Conservation (phyloP, 2,329 filamentous ascomycete genomes). For the Ophiocordyceps australis region DNA sequence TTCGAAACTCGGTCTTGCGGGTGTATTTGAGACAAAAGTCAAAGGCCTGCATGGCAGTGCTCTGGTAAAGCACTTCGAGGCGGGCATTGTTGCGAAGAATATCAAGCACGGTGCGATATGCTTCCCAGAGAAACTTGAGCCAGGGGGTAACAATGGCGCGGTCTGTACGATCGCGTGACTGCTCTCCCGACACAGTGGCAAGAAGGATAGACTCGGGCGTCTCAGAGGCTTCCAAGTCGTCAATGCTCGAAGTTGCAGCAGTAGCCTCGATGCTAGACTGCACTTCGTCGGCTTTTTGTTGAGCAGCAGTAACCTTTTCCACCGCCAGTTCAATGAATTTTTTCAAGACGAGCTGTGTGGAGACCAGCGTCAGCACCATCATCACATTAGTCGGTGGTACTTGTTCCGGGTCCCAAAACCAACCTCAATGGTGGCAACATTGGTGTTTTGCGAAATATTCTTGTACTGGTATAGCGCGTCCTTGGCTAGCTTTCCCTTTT, state of each 20-base stretch:
- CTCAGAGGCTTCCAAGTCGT: constrained; percentile 92
- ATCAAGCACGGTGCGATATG: constrained; percentile 93
- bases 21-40: constrained; percentile 98
- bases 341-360: constrained; percentile 67
- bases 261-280: constrained; percentile 72
- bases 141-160: constrained; percentile 95
- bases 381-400: too few species aligned
- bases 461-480: constrained; percentile 99
- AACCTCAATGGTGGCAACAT: constrained; percentile 94
- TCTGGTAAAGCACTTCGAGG: constrained; percentile 95
- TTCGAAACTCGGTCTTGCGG: constrained; percentile 96
- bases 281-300: constrained; percentile 89
- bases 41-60: constrained; percentile 93
- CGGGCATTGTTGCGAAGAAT: constrained; percentile 98
- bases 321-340: constrained; percentile 96
- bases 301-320: constrained; percentile 87
- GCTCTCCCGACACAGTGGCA: constrained; percentile 93
- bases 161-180: constrained; percentile 93
- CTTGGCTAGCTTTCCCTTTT: constrained; percentile 97
- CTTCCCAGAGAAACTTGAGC: constrained; percentile 99
- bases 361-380: constrained; percentile 5
- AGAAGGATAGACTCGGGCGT: constrained; percentile 96
- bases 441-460: constrained; percentile 98
- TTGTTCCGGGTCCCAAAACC: constrained; percentile 4
- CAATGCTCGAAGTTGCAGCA: constrained; percentile 48